These are phyloP conservation scores for Penicillium sumatraense DNA, from an alignment of 2,329 filamentous ascomycete species.

Conservation along the genomic window DNA sequence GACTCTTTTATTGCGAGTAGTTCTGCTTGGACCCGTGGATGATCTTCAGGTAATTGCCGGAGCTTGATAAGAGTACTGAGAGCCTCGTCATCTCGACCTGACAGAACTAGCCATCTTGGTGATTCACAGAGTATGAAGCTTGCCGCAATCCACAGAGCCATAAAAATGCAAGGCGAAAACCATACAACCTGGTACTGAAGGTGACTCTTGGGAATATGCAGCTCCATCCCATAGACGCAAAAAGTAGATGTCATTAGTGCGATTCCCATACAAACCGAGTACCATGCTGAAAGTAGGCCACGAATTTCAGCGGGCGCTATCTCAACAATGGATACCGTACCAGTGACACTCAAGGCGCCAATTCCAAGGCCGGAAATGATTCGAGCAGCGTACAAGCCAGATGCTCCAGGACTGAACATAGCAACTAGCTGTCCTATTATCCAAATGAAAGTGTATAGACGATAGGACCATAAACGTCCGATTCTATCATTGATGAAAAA, in stretches of 20 bases:
- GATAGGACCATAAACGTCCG: slow-evolving; percentile 46
- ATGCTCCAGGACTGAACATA: slow-evolving; percentile 18
- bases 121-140: slow-evolving; percentile 40
- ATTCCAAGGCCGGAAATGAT: slow-evolving; percentile 46
- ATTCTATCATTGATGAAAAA: slow-evolving; percentile 48
- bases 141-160: slow-evolving; percentile 28
- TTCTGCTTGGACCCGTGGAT: slow-evolving; percentile 32
- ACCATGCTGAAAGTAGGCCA: slow-evolving; percentile 45
- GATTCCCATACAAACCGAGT: slow-evolving; percentile 43
- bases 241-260: slow-evolving; percentile 39
- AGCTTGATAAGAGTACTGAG: slow-evolving; percentile 31
- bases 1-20: slow-evolving; percentile 33
- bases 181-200: slow-evolving; percentile 42
- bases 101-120: slow-evolving; percentile 41
- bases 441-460: slow-evolving; percentile 41
- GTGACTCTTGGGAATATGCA: slow-evolving; percentile 31
- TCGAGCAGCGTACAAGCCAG: slow-evolving; percentile 41
- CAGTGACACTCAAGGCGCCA: slow-evolving; percentile 44
- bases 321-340: slow-evolving; percentile 46
- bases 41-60: slow-evolving; percentile 35
- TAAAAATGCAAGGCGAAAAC: slow-evolving; percentile 37
- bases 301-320: slow-evolving; percentile 47
- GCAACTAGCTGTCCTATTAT: slow-evolving; percentile 30
- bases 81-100: slow-evolving; percentile 34
- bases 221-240: slow-evolving; percentile 40